Evolutionary conservation across 208 protist species (phyloP), one percentile per base, ranked within the genome.

Genomic region (Trypanosoma cruzi): DNA sequence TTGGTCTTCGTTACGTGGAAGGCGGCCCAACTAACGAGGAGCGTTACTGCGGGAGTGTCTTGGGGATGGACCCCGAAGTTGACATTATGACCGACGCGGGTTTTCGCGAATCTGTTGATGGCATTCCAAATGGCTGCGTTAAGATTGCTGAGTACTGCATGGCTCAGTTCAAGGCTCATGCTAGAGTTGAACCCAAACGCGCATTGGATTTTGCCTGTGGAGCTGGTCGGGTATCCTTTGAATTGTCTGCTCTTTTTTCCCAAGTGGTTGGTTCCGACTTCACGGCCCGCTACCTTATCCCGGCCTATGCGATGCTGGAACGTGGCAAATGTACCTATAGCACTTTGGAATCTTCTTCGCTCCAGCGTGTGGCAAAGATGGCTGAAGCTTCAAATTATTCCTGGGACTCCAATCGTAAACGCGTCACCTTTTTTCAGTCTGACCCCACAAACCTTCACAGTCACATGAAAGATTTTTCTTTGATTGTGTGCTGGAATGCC

Each of bases 1-100:
- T 96, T 48, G 94, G 96, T 36, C 74, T 98, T 26, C 90, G 97
- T 42, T 96, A 98, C 74, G 90, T 98, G 29, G 89, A 93, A 60
- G 86, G 82, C 13, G 80, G 79, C 18, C 70, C 77, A 37, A 79
- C 86, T 36, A 55, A 82, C 48, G 54, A 79, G 59, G 36, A 52
- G 40, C 52, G 37, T 37, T 61, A 72, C 68, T 73, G 68, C 48
- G 52, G 24, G 61, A 62, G 53, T 57, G 70, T 68, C 63, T 70
- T 86, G 50, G 86, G 88, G 0, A 68, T 92, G n/a, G 92, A 97
- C 63, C 84, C 88, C 13, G 86, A 92, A 57, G 88, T 95, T 31
- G 89, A 97, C 70, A 56, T 61, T 4, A 78, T 93, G 58, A 90
- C 86, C 18, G 89, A 94, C 75, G 71, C 64, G 42, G 81, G 76